Percentiles rank a stretch among this genome's conserved stretches.
Conservation (phyloP, 768 basidiomycete genomes). For the Kwoniella europaea region DNA sequence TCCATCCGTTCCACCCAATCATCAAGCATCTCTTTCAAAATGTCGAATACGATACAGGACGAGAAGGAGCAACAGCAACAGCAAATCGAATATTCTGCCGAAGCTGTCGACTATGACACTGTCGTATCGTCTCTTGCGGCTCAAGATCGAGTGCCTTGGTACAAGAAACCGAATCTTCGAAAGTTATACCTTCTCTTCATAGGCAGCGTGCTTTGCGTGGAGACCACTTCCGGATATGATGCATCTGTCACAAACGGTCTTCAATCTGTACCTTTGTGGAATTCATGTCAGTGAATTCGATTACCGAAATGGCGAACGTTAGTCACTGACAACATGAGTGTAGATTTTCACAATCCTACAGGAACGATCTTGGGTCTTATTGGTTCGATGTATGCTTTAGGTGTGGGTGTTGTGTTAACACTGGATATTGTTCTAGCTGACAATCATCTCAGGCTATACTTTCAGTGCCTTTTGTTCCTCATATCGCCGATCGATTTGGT, state of each 20-base stretch:
- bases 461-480: constrained; percentile 20
- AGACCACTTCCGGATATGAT: constrained; percentile 68
- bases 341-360: constrained; percentile 23
- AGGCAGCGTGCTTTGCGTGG: constrained; percentile 68
- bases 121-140: constrained; percentile 57
- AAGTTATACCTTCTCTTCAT: constrained; percentile 66
- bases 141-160: constrained; percentile 68
- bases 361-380: constrained; percentile 24
- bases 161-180: constrained; percentile 67
- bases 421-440: not conserved
- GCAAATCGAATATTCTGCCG: not conserved
- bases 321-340: no score
- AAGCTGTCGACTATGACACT: constrained; percentile 9
- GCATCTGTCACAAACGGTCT: constrained; percentile 12
- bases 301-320: no score
- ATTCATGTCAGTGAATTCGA: not conserved
- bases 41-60: not conserved
- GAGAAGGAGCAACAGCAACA: constrained; percentile 4
- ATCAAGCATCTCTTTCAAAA: not conserved
- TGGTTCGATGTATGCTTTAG: constrained; percentile 28
- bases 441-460: constrained; percentile 16
- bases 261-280: constrained; percentile 4
- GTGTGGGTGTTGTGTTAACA: constrained; percentile 7
- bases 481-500: constrained; percentile 15
- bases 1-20: not conserved